Evolutionary conservation across 106 monocot genomes (phyloP), one percentile per base, ranked within the genome.

Genomic region (Gastrodia elata): DNA sequence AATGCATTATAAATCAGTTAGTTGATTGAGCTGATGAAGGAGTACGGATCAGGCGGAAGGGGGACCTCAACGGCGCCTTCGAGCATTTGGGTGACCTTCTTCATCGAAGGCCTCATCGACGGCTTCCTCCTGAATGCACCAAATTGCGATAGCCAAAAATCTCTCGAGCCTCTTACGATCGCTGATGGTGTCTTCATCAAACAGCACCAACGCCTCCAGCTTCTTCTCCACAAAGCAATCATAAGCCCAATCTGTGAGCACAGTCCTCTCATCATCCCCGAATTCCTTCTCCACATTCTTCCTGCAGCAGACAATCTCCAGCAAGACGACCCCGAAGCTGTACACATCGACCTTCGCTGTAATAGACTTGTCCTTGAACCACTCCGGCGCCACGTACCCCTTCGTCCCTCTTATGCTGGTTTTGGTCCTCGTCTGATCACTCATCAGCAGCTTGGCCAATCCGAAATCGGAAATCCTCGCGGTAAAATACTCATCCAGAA

Each of bases 331-430:
- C 6, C 86, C 86, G 35, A 83, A 86, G 67, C 83, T 86, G 46
- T 83, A 86, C 35, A 86, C 86, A 22, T 86, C 86, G 28, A 86
- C 78, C 82, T 83, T 91, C 0, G 83, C 27, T 0, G 85, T 85
- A 41, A 91, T 73, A 0, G 72, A 44, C 8, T 37, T 38, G 24
- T 75, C 85, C 64, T 68, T 91, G 77, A 85, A 83, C 84, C 84
- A 88, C 70, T 88, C 88, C 1, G 88, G 88, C 38, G 84, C 84
- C 22, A 88, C 79, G 20, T 82, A 88, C 15, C 75, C 75, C 26
- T 70, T 78, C 4, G 78, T 78, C 34, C 83, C 83, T 36, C 83
- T 75, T 4, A 83, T 72, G 20, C 74, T 52, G 25, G 78, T 82
- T 30, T 26, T 67, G 8, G 83, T 83, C 32, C 79, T 55, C 6